A percentile compares a stretch with the other conserved stretches of the same genome.
These are phyloP conservation scores for Cryptococcus neoformans DNA, from an alignment of 1,284 basidiomycete species.

Conservation along the genomic window DNA sequence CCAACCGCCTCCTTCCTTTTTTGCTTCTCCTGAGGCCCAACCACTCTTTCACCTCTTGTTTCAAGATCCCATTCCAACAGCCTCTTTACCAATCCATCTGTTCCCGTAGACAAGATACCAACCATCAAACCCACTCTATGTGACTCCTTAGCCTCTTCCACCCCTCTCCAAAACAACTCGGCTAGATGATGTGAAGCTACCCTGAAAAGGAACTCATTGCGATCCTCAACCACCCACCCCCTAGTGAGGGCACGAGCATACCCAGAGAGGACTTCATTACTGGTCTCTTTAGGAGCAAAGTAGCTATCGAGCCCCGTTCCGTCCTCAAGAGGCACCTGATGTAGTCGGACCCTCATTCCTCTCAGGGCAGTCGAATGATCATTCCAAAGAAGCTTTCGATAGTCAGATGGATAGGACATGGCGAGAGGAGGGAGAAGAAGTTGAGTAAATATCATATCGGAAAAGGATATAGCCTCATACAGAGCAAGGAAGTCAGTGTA, in stretches of 20 bases:
- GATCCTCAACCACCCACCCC: conserved; percentile 40
- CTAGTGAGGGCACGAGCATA: conserved; percentile 49
- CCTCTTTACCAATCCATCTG: conserved; percentile 2
- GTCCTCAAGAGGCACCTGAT: conserved; percentile 31
- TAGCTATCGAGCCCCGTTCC: conserved; percentile 57
- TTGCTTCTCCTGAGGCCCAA: neutral
- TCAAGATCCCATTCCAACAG: conserved; percentile 8
- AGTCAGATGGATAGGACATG: conserved; percentile 70
- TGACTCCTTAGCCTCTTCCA: conserved; percentile 6
- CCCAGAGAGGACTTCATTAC: conserved; percentile 61
- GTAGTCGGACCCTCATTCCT: conserved; percentile 53
- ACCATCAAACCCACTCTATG: conserved; percentile 10
- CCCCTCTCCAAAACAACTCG: conserved; percentile 61
- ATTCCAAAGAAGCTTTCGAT: conserved; percentile 77
- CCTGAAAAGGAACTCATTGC: conserved; percentile 58
- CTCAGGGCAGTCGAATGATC: conserved; percentile 64
- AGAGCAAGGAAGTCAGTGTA: conserved; percentile 88
- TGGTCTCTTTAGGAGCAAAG: conserved; percentile 67
- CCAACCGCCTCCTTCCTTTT: conserved; percentile 4
- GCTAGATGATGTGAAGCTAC: conserved; percentile 80
- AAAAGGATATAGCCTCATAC: conserved; percentile 88
- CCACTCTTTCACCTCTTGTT: neutral
- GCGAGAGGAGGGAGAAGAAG: conserved; percentile 74
- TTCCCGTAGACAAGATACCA: conserved; percentile 5
- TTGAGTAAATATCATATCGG: conserved; percentile 69